A percentile compares a stretch with the other conserved stretches of the same genome.
phyloP scores from a whole-genome alignment of 208 protist genomes.

The Wallacemonas sp. region DNA sequence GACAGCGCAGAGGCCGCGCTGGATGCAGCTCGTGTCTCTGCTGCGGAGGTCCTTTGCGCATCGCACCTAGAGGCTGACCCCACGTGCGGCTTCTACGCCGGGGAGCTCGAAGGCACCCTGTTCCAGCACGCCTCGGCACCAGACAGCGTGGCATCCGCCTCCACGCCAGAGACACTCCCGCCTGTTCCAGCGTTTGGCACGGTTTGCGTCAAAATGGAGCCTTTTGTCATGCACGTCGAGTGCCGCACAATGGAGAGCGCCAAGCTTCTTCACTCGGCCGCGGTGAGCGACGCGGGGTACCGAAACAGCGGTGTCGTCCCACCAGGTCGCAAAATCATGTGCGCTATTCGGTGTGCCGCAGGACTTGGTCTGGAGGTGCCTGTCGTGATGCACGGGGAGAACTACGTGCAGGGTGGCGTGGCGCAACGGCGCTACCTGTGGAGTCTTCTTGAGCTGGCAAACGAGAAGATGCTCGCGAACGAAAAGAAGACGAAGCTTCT shows the following conservation, averaged over 20 bases:
- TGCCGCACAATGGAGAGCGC: constrained; percentile 80
- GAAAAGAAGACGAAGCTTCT: constrained; percentile 54
- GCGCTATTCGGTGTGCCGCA: constrained; percentile 66
- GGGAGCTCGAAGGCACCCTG: constrained; percentile 66
- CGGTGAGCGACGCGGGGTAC: constrained; percentile 70
- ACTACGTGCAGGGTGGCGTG: constrained; percentile 34
- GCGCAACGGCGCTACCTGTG: constrained; percentile 69
- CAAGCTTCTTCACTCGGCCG: constrained; percentile 66
- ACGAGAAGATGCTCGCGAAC: constrained; percentile 80
- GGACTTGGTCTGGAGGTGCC: constrained; percentile 80
- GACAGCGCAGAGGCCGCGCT: not conserved
- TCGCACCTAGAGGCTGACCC: not conserved
- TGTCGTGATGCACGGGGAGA: constrained; percentile 66
- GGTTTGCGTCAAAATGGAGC: constrained; percentile 83
- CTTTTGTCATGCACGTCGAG: constrained; percentile 88
- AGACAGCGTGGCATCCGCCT: not conserved
- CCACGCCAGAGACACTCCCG: not conserved
- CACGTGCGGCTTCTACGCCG: constrained; percentile 18
- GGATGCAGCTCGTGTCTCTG: constrained; percentile 20
- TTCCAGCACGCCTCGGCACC: not conserved
- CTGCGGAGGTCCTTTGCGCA: not conserved
- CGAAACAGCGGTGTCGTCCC: constrained; percentile 86
- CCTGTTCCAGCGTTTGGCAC: constrained; percentile 43
- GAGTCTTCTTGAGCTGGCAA: constrained; percentile 62
- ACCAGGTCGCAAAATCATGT: constrained; percentile 79